Percentiles rank a stretch among this genome's conserved stretches.
phyloP scores from a whole-genome alignment of 2,329 filamentous ascomycete species.

The Verticillium alfalfae region DNA sequence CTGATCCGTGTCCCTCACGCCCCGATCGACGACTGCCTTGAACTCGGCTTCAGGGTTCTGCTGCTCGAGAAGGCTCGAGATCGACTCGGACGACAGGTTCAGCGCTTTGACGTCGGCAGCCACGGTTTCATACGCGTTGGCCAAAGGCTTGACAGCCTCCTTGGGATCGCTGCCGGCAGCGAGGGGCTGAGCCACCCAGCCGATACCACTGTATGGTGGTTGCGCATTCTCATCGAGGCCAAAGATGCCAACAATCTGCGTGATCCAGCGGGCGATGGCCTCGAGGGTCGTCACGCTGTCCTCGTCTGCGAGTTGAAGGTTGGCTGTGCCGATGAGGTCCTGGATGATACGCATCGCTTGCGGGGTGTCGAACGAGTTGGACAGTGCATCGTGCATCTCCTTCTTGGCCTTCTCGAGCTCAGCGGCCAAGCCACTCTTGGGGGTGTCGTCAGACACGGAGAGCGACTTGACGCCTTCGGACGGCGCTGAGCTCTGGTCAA shows the following conservation, averaged over 20 bases:
- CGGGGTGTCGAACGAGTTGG: constrained; percentile 85
- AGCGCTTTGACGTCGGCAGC: constrained; percentile 39
- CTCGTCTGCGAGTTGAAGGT: constrained; percentile 48
- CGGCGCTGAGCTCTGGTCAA: constrained; percentile 23
- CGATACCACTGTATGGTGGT: constrained; percentile 49
- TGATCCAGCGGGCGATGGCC: constrained; percentile 70
- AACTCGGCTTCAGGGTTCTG: constrained; percentile 42
- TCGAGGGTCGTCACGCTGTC: constrained; percentile 43
- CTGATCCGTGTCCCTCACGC: constrained; percentile 45
- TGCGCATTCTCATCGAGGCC: constrained; percentile 65
- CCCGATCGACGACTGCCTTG: constrained; percentile 33
- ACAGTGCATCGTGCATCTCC: constrained; percentile 55
- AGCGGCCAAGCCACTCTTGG: constrained; percentile 20
- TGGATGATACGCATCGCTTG: constrained; percentile 72
- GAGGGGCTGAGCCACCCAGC: constrained; percentile 41
- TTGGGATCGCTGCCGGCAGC: constrained; percentile 21
- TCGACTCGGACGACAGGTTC: constrained; percentile 40
- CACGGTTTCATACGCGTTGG: constrained; percentile 36
- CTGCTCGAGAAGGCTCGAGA: constrained; percentile 35
- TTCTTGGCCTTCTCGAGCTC: constrained; percentile 48
- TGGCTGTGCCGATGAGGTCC: constrained; percentile 72
- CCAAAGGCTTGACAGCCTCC: constrained; percentile 31
- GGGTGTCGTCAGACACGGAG: constrained; percentile 25
- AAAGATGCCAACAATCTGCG: constrained; percentile 76
- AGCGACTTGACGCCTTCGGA: constrained; percentile 26